Percentiles rank a stretch among this genome's conserved stretches.
Evolutionary conservation across 345 rosid species (phyloP).

Genomic region (Orychophragmus violaceus): DNA sequence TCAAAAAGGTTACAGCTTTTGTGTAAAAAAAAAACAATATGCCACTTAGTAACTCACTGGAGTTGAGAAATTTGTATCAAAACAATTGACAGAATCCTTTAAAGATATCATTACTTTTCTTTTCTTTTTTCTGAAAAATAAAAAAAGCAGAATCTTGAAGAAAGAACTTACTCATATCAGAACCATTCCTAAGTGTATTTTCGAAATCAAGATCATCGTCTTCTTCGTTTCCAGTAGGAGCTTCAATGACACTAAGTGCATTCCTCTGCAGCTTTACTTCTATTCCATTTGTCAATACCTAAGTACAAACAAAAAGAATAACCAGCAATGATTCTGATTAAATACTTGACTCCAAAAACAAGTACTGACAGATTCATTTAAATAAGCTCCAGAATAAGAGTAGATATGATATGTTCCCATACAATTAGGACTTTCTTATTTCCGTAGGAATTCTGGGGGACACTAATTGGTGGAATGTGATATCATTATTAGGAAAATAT

Average conservation of each 20-base stretch:
- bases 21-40: not conserved
- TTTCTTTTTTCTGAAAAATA: not conserved
- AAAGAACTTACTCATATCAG: slow-evolving; percentile 69
- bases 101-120: not conserved
- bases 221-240: slow-evolving; percentile 94
- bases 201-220: slow-evolving; percentile 75
- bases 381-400: slow-evolving; percentile 17
- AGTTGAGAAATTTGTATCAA: not conserved
- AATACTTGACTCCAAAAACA: slow-evolving; percentile 7
- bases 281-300: slow-evolving; percentile 96
- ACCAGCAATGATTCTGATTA: slow-evolving; percentile 1
- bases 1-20: not conserved
- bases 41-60: not conserved
- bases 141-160: not conserved
- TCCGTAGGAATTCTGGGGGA: slow-evolving; percentile 11
- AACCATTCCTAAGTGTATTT: slow-evolving; percentile 48
- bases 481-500: not conserved
- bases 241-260: slow-evolving; percentile 95
- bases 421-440: not conserved
- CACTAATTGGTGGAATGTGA: slow-evolving; percentile 19
- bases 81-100: not conserved
- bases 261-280: slow-evolving; percentile 98
- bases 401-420: not conserved
- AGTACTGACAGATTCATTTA: slow-evolving; percentile 6
- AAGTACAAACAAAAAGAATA: not conserved